A percentile compares a stretch with the other conserved stretches of the same genome.
phyloP scores from a whole-genome alignment of 306 rosid genomes.

The Prunus padus region DNA sequence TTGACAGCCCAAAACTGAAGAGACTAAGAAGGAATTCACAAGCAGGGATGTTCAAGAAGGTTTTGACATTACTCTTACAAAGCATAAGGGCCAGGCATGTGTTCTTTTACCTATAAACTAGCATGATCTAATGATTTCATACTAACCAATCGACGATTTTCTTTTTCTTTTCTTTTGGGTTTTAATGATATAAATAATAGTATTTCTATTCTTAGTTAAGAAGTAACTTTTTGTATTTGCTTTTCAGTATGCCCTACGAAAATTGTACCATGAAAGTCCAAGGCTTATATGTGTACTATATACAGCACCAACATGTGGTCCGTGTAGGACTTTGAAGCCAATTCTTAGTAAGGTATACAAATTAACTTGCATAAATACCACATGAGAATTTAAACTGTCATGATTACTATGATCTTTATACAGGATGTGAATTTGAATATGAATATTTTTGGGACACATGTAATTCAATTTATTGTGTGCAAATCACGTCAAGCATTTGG shows the following conservation, averaged over 20 bases:
- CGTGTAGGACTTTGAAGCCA: constrained; percentile 95
- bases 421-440: constrained; percentile 13
- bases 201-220: background rate
- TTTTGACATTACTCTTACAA: constrained; percentile 82
- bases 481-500: background rate
- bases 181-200: background rate
- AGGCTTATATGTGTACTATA: constrained; percentile 88
- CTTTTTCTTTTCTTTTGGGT: constrained; percentile 9
- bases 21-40: constrained; percentile 78
- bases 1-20: constrained; percentile 83
- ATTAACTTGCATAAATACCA: background rate
- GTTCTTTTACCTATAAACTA: constrained; percentile 13
- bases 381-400: background rate
- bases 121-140: background rate
- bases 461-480: background rate
- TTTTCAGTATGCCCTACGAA: constrained; percentile 86
- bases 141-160: background rate
- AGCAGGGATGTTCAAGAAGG: constrained; percentile 79
- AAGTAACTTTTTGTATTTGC: background rate
- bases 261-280: constrained; percentile 94
- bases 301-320: constrained; percentile 90
- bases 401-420: constrained; percentile 7
- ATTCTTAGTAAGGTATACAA: constrained; percentile 77
- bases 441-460: background rate
- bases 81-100: constrained; percentile 83